Percentiles rank a stretch among this genome's conserved stretches.
These are phyloP conservation scores for Bertia moriformis DNA, from an alignment of 2,329 filamentous ascomycete species.

Conservation along the genomic window DNA sequence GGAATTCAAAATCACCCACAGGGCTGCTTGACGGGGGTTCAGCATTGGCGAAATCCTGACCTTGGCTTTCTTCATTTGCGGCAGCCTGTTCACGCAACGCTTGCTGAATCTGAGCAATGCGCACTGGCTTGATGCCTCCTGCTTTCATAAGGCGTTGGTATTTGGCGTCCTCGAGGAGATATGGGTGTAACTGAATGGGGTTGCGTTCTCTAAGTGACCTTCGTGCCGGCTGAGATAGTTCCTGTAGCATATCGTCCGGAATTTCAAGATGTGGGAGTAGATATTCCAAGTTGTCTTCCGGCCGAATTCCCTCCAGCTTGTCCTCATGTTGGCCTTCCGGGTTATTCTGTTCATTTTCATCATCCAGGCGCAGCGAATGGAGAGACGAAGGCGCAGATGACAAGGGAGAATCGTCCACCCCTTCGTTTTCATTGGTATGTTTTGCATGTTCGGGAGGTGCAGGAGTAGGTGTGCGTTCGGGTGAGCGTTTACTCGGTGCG, in stretches of 20 bases:
- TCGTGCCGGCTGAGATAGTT: constrained; percentile 11
- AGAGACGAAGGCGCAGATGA: constrained; percentile 17
- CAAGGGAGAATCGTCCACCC: constrained; percentile 13
- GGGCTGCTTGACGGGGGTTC: background rate
- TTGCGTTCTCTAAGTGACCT: constrained; percentile 24
- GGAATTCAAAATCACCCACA: background rate
- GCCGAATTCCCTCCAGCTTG: background rate
- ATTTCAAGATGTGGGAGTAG: constrained; percentile 10
- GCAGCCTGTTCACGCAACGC: constrained; percentile 2
- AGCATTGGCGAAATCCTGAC: background rate
- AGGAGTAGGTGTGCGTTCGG: too few relatives aligned
- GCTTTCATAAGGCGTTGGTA: constrained; percentile 22
- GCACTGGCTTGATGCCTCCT: constrained; percentile 24
- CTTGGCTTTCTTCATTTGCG: constrained; percentile 1
- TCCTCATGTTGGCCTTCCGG: background rate
- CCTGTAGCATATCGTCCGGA: constrained; percentile 11
- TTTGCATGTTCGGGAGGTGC: too few relatives aligned
- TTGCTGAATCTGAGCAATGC: constrained; percentile 9
- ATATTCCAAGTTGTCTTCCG: constrained; percentile 5
- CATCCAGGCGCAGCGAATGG: constrained; percentile 6
- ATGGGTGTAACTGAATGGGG: constrained; percentile 30
- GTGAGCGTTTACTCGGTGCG: too few relatives aligned
- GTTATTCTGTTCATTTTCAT: background rate
- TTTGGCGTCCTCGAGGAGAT: constrained; percentile 25
- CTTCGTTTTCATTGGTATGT: too few relatives aligned